A percentile compares a stretch with the other conserved stretches of the same genome.
Conservation (phyloP, 345 rosid genomes). For the Bruguiera gymnorhiza region DNA sequence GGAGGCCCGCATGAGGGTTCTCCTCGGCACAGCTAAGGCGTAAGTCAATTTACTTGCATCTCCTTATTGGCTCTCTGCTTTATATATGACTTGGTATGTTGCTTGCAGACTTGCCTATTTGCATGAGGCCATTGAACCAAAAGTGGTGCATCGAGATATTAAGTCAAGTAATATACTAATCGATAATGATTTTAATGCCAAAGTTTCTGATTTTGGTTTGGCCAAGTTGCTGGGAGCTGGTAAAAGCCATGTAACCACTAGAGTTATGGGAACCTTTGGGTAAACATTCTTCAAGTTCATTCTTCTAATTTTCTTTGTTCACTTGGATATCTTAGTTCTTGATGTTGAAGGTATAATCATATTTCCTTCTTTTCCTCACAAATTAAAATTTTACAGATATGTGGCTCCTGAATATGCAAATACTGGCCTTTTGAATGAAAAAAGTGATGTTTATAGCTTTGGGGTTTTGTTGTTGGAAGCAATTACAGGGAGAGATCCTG, state of each 20-base stretch:
- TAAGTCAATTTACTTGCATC: conserved; percentile 31
- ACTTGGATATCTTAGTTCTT: neutral
- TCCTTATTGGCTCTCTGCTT: conserved; percentile 11
- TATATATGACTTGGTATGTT: conserved; percentile 5
- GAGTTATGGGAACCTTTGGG: conserved; percentile 99
- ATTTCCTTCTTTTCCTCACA: conserved; percentile 1
- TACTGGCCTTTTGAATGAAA: conserved; percentile 94
- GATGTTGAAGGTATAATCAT: neutral
- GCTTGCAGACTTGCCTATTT: conserved; percentile 87
- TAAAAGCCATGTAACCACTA: conserved; percentile 91
- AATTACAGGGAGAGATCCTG: conserved; percentile 94
- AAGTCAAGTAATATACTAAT: conserved; percentile 95
- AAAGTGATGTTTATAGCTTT: conserved; percentile 97
- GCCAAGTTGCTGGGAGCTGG: conserved; percentile 98
- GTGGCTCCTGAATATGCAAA: conserved; percentile 99
- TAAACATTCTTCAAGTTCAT: conserved; percentile 23
- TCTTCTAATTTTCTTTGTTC: neutral
- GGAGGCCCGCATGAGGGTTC: conserved; percentile 78
- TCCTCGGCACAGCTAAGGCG: conserved; percentile 88
- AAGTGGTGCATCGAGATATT: conserved; percentile 98
- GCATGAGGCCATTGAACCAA: conserved; percentile 99
- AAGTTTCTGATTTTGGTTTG: conserved; percentile 95
- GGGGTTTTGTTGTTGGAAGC: conserved; percentile 93
- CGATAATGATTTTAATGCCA: conserved; percentile 88
- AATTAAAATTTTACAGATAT: conserved; percentile 46